Base-by-base conservation (phyloP, 2,329 filamentous ascomycete genomes). In the Akanthomyces uredinophilus region DNA sequence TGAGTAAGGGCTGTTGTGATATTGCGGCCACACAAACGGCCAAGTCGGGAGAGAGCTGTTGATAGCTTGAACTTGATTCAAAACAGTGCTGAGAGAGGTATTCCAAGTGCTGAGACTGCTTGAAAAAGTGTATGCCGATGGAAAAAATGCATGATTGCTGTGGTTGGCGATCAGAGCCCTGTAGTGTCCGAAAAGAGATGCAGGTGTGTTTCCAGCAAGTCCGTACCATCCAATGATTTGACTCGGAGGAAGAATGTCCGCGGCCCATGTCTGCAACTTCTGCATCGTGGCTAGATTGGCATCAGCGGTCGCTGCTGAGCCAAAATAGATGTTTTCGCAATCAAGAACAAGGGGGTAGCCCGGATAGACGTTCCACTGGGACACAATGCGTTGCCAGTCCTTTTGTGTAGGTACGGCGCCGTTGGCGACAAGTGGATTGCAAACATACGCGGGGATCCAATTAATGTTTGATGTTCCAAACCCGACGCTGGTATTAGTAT, bases 161-260 rank as follows among this genome's bases (percentile, higher is more conserved):
- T 63, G 47, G 22, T 63, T 63, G 44, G 61, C 55, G 35, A 63
- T 63, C 8, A 63, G 47, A 5, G 37, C 37, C 18, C 41, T 27
- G 56, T 63, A 63, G 55, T 60, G 49, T 11, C 49, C 46, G n/a
- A 52, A 60, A 4, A 60, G 41, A 11, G 35, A n/a, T 5, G 56
- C 22, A 6, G 39, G 22, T 5, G 61, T 63, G 29, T 60, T 60
- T 37, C 56, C 61, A 11, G 56, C 37, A n/a, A 63, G 55, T 22
- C 56, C 56, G 35, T 60, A 63, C 61, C 61, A 63, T n/a, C 61
- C 61, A 10, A 63, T 63, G 56, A 63, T 63, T 39, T 60, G 55
- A 22, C 22, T 27, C 4, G n/a, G 32, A 5, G 61, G 55, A 16
- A 63, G 54, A n/a, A 63, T 47, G 6, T 60, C 55, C 1, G 61